Evolutionary conservation across 768 basidiomycete genomes (phyloP), one percentile per base, ranked within the genome.

Genomic region (Royoungia palumana): DNA sequence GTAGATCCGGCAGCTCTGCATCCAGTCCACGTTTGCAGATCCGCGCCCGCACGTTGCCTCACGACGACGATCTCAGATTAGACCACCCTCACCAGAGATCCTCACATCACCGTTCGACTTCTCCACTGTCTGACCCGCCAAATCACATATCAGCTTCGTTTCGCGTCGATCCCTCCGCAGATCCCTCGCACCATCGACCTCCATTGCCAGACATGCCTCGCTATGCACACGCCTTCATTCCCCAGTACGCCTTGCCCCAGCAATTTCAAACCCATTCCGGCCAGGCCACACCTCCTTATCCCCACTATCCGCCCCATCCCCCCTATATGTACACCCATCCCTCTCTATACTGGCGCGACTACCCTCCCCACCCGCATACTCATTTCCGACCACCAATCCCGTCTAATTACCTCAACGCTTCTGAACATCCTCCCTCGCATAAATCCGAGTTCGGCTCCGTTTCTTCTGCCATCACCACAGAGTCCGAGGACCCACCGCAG

Each of bases 11-110:
- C 27, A 79, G 77, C 57, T 64, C 71, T 17, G 72, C 75, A 5
- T 79, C 80, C 11, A 82, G 80, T 47, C 80, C 80, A 13, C 70
- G 63, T 37, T 42, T 71, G 13, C 63, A 63, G 48, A 43, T 70
- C 34, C 68, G 75, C 51, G 73, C 69, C 19, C 68, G 71, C 50
- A 65, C 73, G 16, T 57, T 80, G 37, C 75, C 73, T 0, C 68
- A 60, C 2, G 78, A 80, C 32, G 66, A 71, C 37, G 58, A 65
- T 47, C 46, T 56, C 36, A 54, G 58, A 60, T 64, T 62, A 35
- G 59, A 66, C 54, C 27, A 24, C 41, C 54, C 43, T 21, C 45
- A 41, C 25, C 41, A 45, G 43, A 50, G 50, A 54, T 55, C 53
- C 14, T 51, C 55, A 5, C 32, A 50, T 24, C 44, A 47, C 21